Evolutionary conservation across 176 grass and related monocot species (phyloP).

Genomic region (Raddia distichophylla): DNA sequence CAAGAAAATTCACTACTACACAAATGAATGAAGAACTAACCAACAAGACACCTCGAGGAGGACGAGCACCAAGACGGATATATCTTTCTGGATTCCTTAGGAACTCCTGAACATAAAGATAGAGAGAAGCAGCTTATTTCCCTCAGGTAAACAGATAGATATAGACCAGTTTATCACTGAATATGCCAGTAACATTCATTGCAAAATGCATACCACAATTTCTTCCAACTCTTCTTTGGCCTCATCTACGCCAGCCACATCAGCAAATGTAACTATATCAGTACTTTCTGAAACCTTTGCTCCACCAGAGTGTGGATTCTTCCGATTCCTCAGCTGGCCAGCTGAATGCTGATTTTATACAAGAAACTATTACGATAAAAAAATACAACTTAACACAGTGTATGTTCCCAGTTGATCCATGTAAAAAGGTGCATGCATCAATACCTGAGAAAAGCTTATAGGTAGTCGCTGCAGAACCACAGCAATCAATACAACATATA

Average conservation of each 20-base stretch:
- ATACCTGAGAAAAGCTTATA: slow-evolving; percentile 87
- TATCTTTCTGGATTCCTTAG: slow-evolving; percentile 96
- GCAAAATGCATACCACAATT: slow-evolving; percentile 83
- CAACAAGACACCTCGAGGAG: slow-evolving; percentile 99
- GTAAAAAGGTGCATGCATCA: slow-evolving; percentile 9
- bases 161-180: slow-evolving; percentile 26
- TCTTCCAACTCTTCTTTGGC: slow-evolving; percentile 99
- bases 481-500: slow-evolving; percentile 93
- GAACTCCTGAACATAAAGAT: slow-evolving; percentile 70
- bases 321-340: slow-evolving; percentile 84
- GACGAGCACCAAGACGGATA: slow-evolving; percentile 90
- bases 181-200: slow-evolving; percentile 11
- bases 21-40: slow-evolving; percentile 55
- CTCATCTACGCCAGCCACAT: slow-evolving; percentile 99
- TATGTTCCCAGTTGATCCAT: slow-evolving; percentile 25
- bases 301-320: slow-evolving; percentile 66
- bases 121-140: slow-evolving; percentile 43
- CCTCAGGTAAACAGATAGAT: slow-evolving; percentile 24
- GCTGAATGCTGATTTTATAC: slow-evolving; percentile 74
- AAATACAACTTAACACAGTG: slow-evolving; percentile 13
- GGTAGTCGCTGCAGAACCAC: slow-evolving; percentile 84
- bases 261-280: slow-evolving; percentile 87
- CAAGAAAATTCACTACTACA: slow-evolving; percentile 23
- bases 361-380: slow-evolving; percentile 40
- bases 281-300: slow-evolving; percentile 77